These are phyloP conservation scores for Populus nigra DNA, from an alignment of 345 rosid genomes.

Conservation along the genomic window DNA sequence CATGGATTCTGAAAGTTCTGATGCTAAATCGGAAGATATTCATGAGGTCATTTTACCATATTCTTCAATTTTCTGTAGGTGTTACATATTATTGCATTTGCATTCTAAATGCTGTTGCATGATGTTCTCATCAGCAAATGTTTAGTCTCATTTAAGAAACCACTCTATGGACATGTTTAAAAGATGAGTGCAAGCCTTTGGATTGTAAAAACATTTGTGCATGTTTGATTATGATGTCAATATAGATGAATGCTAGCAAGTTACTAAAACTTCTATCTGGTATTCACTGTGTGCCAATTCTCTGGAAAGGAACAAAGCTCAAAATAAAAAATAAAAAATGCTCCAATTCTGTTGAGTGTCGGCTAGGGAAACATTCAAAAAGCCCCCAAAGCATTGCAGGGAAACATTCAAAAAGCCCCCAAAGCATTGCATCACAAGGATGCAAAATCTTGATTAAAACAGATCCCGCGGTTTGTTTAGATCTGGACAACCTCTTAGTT, in stretches of 20 bases:
- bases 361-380: not conserved
- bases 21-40: constrained; percentile 40
- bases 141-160: not conserved
- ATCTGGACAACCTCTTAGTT: not conserved
- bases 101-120: not conserved
- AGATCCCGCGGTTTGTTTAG: not conserved
- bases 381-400: not conserved
- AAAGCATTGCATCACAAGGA: not conserved
- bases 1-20: constrained; percentile 43
- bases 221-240: not conserved
- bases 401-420: not conserved
- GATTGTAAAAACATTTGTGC: not conserved
- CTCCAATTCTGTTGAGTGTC: not conserved
- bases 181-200: not conserved
- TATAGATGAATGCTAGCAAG: not conserved
- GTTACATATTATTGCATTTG: constrained; percentile 5
- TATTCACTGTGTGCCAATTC: not conserved
- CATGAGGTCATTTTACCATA: constrained; percentile 38
- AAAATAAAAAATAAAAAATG: not conserved
- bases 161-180: not conserved
- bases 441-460: not conserved
- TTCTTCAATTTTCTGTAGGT: not conserved
- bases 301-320: not conserved
- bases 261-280: not conserved
- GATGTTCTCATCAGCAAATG: not conserved